Base-by-base conservation (phyloP, 495 filamentous ascomycete species). In the Lepidopterella palustris region DNA sequence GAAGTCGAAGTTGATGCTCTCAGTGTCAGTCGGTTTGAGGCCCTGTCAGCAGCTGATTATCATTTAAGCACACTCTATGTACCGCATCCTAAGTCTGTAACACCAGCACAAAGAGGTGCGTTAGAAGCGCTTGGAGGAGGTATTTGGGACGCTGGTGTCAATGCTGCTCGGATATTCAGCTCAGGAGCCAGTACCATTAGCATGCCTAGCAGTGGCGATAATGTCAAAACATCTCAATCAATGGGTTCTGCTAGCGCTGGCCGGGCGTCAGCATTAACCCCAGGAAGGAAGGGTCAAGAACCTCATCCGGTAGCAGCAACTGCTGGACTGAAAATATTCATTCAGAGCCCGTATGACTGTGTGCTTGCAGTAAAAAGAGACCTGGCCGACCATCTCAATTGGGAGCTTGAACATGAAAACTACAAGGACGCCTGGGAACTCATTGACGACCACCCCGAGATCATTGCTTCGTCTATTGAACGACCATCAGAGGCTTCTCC, bases 301-400 rank as follows among this genome's bases (percentile, higher is more conserved):
- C 58, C 67, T 20, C 68, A 72, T 56, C 68, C 69, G 4, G 67
- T 71, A 31, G 65, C 68, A 10, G 62, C 67, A 26, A 83, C 83
- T 15, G 80, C 84, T 5, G 92, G 93, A 0, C 80, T 91, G 61
- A 97, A 97, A 65, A 89, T 98, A 25, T 96, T 96, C 69, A 87
- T 98, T 28, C 90, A 95, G 53, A 97, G 91, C 65, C 95, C 95
- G 0, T 98, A 93, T 64, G 93, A 98, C 73, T 95, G 91, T 63
- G 82, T 96, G 23, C 77, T 96, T 55, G 87, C 90, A 0, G 87
- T 92, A 0, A 90, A 90, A 65, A 77, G 93, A 61, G 92, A 96
- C 62, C 76, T 91, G 11, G 72, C 82, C 0, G 93, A 98, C 69
- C 90, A 93, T 63, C 73, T 97, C 13, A 76, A 80, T 5, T 98